Conservation (phyloP, 805 yeast genomes). For the Myxozyma sirexii region DNA sequence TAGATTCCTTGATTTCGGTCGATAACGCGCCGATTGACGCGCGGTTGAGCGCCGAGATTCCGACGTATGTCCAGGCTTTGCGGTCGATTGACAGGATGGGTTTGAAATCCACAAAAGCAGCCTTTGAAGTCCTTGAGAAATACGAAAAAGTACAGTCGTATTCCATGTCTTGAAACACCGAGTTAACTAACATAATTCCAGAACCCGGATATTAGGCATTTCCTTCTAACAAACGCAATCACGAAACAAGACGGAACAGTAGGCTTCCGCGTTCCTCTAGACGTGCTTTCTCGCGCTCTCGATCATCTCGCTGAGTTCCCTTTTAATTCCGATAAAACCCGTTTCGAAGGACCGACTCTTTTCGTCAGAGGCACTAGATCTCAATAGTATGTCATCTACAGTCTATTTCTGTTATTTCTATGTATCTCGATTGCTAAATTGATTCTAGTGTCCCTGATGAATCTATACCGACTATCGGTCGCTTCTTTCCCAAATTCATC, state of each 20-base stretch:
- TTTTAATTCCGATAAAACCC: constrained; percentile 54
- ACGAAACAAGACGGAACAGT: constrained; percentile 47
- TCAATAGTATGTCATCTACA: constrained; percentile 47
- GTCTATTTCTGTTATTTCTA: background rate
- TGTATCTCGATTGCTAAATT: background rate
- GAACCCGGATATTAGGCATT: constrained; percentile 65
- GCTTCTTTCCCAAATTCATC: constrained; percentile 76
- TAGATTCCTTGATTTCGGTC: constrained; percentile 68
- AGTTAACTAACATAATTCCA: too few species aligned
- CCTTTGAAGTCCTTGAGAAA: constrained; percentile 61
- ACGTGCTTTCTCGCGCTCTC: constrained; percentile 64
- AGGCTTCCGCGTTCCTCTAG: constrained; percentile 68
- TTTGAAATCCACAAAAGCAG: constrained; percentile 61
- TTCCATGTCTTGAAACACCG: background rate
- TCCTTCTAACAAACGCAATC: constrained; percentile 69
- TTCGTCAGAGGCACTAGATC: constrained; percentile 81
- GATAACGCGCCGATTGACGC: constrained; percentile 88
- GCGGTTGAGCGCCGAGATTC: constrained; percentile 60
- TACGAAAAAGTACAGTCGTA: constrained; percentile 53
- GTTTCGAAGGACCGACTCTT: constrained; percentile 72
- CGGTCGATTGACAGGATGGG: constrained; percentile 54
- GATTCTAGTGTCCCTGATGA: constrained; percentile 69
- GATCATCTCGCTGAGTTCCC: constrained; percentile 79
- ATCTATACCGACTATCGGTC: constrained; percentile 67
- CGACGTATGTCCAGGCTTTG: constrained; percentile 66